Percentiles rank a stretch among this genome's conserved stretches.
Conservation (phyloP, 2,329 filamentous ascomycete genomes). For the Dendryphion nanum region DNA sequence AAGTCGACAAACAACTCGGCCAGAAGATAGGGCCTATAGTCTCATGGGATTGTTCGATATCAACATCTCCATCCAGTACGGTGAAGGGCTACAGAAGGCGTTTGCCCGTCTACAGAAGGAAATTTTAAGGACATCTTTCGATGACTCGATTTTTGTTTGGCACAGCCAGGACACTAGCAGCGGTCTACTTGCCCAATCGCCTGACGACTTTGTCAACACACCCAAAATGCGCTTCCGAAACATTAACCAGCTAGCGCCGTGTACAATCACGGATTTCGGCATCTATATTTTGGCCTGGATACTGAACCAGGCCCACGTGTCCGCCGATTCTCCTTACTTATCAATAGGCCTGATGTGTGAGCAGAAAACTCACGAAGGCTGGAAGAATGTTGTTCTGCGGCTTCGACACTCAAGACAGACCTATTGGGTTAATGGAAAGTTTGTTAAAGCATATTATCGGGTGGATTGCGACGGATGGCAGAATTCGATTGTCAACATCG, state of each 20-base stretch:
- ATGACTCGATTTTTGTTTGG: constrained; percentile 5
- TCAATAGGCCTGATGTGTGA: no score
- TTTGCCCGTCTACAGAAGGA: constrained; percentile 10
- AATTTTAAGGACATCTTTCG: constrained; percentile 8
- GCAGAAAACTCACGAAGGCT: no score
- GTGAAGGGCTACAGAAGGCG: constrained; percentile 8
- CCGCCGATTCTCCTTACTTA: no score
- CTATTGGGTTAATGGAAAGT: not conserved
- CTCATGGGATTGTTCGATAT: constrained; percentile 14
- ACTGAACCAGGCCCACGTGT: no score
- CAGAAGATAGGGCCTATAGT: constrained; percentile 13
- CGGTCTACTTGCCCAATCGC: constrained; percentile 1
- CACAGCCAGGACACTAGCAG: not conserved
- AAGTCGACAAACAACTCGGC: constrained; percentile 8
- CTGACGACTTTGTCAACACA: not conserved
- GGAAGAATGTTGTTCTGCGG: no score
- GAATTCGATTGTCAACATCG: no score
- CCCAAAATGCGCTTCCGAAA: not conserved
- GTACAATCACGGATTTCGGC: constrained; percentile 3
- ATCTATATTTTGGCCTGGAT: constrained; percentile 2
- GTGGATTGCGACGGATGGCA: not conserved
- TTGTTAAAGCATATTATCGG: not conserved
- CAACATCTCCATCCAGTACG: constrained; percentile 7
- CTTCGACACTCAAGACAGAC: no score
- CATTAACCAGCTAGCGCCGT: not conserved